Base-by-base conservation (phyloP, 1,284 basidiomycete species). In the Ustilago tritici region DNA sequence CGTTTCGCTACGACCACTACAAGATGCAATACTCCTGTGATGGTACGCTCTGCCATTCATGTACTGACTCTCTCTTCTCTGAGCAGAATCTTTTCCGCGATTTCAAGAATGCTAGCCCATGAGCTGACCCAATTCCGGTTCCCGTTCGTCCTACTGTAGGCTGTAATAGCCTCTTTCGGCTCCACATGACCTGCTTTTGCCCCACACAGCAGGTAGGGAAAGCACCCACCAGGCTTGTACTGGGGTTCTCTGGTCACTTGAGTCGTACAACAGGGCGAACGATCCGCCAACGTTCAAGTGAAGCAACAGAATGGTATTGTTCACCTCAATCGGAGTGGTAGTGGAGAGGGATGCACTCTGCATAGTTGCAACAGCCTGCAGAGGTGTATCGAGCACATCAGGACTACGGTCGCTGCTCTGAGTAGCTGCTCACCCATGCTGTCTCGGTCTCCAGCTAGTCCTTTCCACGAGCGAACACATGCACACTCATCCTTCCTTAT, bases 1-100 rank as follows among this genome's bases (percentile, higher is more conserved):
- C 58, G 47, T 40, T 32, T 36, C 58, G 40, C 40, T 32, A 35
- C 58, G 47, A 60, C 56, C n/a, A 36, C 43, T 46, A 19, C 43
- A 9, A 19, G n/a, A 46, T 46, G 28, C 49, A 9, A 17, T 31
- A 11, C 14, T 32, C 5, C 14, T 50, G 6, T 31, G 10, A 32
- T 28, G 28, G 17, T 38, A 54, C 54, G 11, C n/a, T 40, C 12
- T 41, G 35, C 23, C 49, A 50, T 50, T 50, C 28, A 23, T 28
- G 3, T 32, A 15, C 38, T 40, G 41, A 15, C n/a, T 46, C 28
- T 50, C 49, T n/a, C n/a, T 19, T 50, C 49, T 7, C 31, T 14
- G 23, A 7, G 28, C 12, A 12, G 15, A n/a, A 31, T 32, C 28
- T 12, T 31, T 32, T 50, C 31, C 28, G 49, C 49, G 6, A 7